A percentile compares a stretch with the other conserved stretches of the same genome.
These are phyloP conservation scores for Collariella sp. DNA, from an alignment of 495 filamentous ascomycete species.

Conservation along the genomic window DNA sequence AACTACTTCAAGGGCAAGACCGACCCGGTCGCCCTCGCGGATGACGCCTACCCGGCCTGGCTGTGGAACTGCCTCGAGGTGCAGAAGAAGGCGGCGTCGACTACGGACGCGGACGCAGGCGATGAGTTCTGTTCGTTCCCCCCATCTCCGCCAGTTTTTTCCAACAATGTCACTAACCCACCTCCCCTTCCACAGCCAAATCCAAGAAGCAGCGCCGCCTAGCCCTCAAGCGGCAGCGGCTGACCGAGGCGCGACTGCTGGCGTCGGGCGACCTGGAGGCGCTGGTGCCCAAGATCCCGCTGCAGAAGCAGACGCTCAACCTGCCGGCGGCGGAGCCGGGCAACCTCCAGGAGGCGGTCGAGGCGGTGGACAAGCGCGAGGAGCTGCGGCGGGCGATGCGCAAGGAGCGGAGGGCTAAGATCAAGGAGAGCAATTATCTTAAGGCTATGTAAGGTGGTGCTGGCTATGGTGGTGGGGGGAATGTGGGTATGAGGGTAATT, in stretches of 20 bases:
- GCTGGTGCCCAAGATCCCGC: constrained; percentile 63
- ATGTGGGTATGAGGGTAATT: background rate
- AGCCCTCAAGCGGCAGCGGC: constrained; percentile 58
- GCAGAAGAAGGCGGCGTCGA: constrained; percentile 35
- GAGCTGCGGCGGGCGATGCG: constrained; percentile 63
- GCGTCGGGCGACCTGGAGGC: constrained; percentile 56
- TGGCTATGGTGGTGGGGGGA: too few relatives aligned
- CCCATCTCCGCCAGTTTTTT: background rate
- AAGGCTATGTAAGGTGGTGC: constrained; percentile 53
- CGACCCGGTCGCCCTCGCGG: constrained; percentile 66
- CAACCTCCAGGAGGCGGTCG: constrained; percentile 44
- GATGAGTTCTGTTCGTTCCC: constrained; percentile 65
- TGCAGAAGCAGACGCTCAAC: constrained; percentile 79
- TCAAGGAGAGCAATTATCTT: constrained; percentile 93
- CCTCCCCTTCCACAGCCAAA: constrained; percentile 48
- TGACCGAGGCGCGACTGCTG: constrained; percentile 53
- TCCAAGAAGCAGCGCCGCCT: constrained; percentile 65
- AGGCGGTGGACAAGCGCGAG: constrained; percentile 50
- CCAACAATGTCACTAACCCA: background rate
- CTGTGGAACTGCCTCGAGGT: constrained; percentile 70
- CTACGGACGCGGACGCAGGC: constrained; percentile 38
- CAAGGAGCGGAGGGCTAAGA: constrained; percentile 62
- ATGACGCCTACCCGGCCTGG: constrained; percentile 86
- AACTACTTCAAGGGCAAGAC: constrained; percentile 73
- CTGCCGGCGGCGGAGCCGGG: constrained; percentile 58